Percentiles rank a stretch among this genome's conserved stretches.
phyloP scores from a whole-genome alignment of 345 rosid species.

The Bretschneidera sinensis region DNA sequence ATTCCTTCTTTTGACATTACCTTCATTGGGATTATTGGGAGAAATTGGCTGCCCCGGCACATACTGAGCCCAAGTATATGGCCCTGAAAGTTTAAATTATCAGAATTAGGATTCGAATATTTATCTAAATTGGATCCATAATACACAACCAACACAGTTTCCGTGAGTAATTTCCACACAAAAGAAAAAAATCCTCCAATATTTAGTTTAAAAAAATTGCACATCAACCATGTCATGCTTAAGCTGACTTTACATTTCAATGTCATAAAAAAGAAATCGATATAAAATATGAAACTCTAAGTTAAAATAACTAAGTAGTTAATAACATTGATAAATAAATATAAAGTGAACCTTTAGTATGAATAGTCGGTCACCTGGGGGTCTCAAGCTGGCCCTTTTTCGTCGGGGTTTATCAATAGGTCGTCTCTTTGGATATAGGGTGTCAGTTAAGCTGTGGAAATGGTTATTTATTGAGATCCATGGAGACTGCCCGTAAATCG shows the following conservation, averaged over 20 bases:
- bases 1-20: conserved; percentile 72
- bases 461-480: conserved; percentile 34
- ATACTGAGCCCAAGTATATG: conserved; percentile 75
- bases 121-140: conserved; percentile 3
- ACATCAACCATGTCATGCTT: conserved; percentile 9
- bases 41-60: conserved; percentile 72
- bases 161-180: background rate
- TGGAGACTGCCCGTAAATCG: conserved; percentile 23
- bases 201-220: background rate
- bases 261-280: background rate
- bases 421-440: conserved; percentile 70
- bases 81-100: conserved; percentile 45
- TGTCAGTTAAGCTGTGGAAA: conserved; percentile 61
- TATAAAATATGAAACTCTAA: background rate
- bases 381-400: conserved; percentile 65
- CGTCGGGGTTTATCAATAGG: conserved; percentile 70
- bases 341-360: background rate
- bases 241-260: background rate
- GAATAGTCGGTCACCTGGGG: conserved; percentile 48
- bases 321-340: too few relatives aligned
- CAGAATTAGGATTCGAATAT: conserved; percentile 12
- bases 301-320: background rate
- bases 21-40: conserved; percentile 75
- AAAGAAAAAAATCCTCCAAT: background rate
- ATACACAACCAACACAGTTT: conserved; percentile 3